Percentiles rank a stretch among this genome's conserved stretches.
phyloP scores from a whole-genome alignment of 2,329 filamentous ascomycete species.

The Aspergillus carbonarius region DNA sequence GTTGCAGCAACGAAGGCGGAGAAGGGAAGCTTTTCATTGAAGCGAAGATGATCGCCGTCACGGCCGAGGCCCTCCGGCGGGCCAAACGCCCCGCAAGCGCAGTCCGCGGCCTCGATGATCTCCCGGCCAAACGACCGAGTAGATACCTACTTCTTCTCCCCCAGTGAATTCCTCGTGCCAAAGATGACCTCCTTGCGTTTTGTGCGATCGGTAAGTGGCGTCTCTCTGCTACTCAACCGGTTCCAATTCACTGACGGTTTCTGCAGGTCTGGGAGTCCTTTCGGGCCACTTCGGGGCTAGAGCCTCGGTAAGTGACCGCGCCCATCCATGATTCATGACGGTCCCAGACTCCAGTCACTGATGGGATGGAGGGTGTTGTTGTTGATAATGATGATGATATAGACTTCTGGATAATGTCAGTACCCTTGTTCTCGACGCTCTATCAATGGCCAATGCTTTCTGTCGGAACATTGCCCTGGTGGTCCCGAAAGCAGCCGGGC shows the following conservation, averaged over 20 bases:
- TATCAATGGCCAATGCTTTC: not conserved
- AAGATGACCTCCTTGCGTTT: slow-evolving; percentile 59
- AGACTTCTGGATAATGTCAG: slow-evolving; percentile 45
- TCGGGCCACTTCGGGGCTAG: slow-evolving; percentile 78
- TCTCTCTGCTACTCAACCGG: not conserved
- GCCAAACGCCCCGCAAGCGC: slow-evolving; percentile 30
- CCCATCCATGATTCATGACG: not conserved
- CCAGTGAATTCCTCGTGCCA: not conserved
- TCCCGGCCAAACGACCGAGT: too few relatives aligned
- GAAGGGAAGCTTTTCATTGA: slow-evolving; percentile 2
- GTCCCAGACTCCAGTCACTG: slow-evolving; percentile 2
- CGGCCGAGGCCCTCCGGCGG: slow-evolving; percentile 23
- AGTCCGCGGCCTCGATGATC: slow-evolving; percentile 28
- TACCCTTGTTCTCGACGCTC: not conserved
- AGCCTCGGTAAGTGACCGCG: slow-evolving; percentile 67
- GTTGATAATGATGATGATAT: not conserved
- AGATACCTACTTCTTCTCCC: not conserved
- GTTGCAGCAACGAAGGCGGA: not conserved
- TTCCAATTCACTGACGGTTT: slow-evolving; percentile 18
- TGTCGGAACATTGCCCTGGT: not conserved
- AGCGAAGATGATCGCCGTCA: not conserved
- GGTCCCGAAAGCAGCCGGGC: not conserved
- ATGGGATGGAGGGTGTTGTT: not conserved
- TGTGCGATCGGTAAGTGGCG: slow-evolving; percentile 60
- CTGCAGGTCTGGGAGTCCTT: slow-evolving; percentile 80